phyloP scores from a whole-genome alignment of 1,284 basidiomycete species.

The Papiliotrema laurentii region DNA sequence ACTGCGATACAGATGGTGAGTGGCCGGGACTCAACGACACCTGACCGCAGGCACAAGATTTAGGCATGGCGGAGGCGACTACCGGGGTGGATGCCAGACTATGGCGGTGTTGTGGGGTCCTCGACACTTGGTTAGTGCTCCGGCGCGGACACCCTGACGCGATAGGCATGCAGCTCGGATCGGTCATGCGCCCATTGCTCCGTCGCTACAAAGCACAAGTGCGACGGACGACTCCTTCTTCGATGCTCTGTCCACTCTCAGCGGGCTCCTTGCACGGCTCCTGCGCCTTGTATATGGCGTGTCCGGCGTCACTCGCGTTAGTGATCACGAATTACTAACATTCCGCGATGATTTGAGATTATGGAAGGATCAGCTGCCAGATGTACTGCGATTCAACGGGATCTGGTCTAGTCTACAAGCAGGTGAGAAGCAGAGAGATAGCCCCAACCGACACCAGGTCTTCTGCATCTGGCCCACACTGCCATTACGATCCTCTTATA shows the following conservation, averaged over 20 bases:
- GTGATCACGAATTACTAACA: slow-evolving; percentile 9
- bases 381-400: slow-evolving; percentile 8
- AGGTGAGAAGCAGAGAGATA: slow-evolving; percentile 5
- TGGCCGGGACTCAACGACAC: background rate
- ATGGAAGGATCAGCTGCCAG: slow-evolving; percentile 16
- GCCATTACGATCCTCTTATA: slow-evolving; percentile 18
- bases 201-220: background rate
- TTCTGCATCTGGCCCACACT: slow-evolving; percentile 20
- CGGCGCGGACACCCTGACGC: background rate
- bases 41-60: slow-evolving; percentile 15
- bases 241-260: slow-evolving; percentile 11
- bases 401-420: slow-evolving; percentile 15
- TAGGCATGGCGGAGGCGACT: slow-evolving; percentile 12
- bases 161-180: slow-evolving; percentile 19
- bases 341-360: slow-evolving; percentile 12
- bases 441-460: slow-evolving; percentile 7
- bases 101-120: slow-evolving; percentile 19
- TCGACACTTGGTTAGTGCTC: slow-evolving; percentile 22
- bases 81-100: slow-evolving; percentile 10
- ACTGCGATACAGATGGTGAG: slow-evolving; percentile 21
- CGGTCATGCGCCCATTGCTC: slow-evolving; percentile 12
- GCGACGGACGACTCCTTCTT: slow-evolving; percentile 11
- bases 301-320: slow-evolving; percentile 12
- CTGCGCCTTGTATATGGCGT: slow-evolving; percentile 18
- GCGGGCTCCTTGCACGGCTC: slow-evolving; percentile 10